Evolutionary conservation across 2,329 filamentous ascomycete genomes (phyloP), one percentile per base, ranked within the genome.

Genomic region (Curvularia lunata): DNA sequence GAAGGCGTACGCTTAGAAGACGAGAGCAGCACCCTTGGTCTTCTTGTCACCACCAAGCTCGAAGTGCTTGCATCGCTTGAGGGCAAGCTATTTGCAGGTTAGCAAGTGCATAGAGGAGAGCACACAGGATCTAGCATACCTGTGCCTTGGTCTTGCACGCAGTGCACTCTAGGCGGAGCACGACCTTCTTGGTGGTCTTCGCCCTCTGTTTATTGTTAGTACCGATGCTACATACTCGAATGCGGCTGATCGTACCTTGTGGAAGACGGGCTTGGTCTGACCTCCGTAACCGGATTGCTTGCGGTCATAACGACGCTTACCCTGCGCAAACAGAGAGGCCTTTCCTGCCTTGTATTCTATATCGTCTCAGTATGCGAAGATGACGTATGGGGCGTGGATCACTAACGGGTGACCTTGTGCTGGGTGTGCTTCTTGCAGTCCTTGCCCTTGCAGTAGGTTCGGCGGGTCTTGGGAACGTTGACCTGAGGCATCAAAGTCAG

Each of bases 1-100:
- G 70, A 74, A 67, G 66, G 66, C 83, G 83, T 77, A 80, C 83
- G 86, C 84, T 89, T 97, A 99, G 88, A 99, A 99, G 78, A 99
- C 95, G 79, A 99, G 89, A 83, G 95, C 95, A 77, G 95, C 95
- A 90, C 95, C 95, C 92, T 99, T 99, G 78, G 95, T 99, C 92
- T 99, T 99, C 93, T 99, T 99, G 90, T 99, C 95, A 88, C 95
- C 95, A 89, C 95, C 95, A 79, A 99, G 86, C 87, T 99, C 95
- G 85, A 99, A 99, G 88, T 99, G 95, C 91, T 99, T 99, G 92
- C 95, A 99, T 81, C 95, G 92, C 91, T 99, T 99, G 83, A 99
- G 86, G 75, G 95, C 88, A 79, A 99, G 87, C 86, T 99, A 92
- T 83, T 41, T 88, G 89, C 90, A 38, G 45, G 63, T 73, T 54